These are phyloP conservation scores for Lipomyces kockii DNA, from an alignment of 805 yeast genomes.

Conservation along the genomic window DNA sequence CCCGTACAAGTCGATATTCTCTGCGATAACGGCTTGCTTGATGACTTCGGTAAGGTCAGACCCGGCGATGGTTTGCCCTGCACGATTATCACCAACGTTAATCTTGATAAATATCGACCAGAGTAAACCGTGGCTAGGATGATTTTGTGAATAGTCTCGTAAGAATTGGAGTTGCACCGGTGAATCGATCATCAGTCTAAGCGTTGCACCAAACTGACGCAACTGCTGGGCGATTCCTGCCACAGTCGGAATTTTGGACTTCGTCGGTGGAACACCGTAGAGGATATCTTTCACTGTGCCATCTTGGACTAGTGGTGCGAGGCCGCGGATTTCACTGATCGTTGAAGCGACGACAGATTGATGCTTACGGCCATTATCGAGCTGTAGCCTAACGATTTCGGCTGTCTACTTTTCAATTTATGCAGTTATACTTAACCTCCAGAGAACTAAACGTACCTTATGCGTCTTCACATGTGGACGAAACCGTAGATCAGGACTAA, in stretches of 20 bases:
- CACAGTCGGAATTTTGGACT: slow-evolving; percentile 55
- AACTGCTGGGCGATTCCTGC: slow-evolving; percentile 44
- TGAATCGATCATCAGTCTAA: slow-evolving; percentile 65
- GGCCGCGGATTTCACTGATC: slow-evolving; percentile 64
- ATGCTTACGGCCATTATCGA: slow-evolving; percentile 46
- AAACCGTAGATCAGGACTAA: slow-evolving; percentile 51
- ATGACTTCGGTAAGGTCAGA: slow-evolving; percentile 49
- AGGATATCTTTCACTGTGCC: slow-evolving; percentile 54
- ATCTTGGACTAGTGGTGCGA: slow-evolving; percentile 49
- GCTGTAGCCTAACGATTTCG: slow-evolving; percentile 57
- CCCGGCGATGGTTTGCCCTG: slow-evolving; percentile 55
- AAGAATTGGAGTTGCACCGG: slow-evolving; percentile 55
- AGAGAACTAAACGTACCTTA: slow-evolving; percentile 48
- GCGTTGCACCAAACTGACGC: slow-evolving; percentile 39
- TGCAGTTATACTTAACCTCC: not conserved
- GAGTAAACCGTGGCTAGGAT: slow-evolving; percentile 37
- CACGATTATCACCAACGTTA: slow-evolving; percentile 73
- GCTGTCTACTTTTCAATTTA: slow-evolving; percentile 55
- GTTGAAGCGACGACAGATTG: slow-evolving; percentile 70
- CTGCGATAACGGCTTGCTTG: slow-evolving; percentile 34
- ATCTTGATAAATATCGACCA: slow-evolving; percentile 74
- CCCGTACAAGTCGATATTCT: slow-evolving; percentile 53
- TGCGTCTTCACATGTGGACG: slow-evolving; percentile 80
- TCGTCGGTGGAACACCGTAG: slow-evolving; percentile 63
- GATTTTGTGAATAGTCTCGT: slow-evolving; percentile 19